phyloP scores from a whole-genome alignment of 2,329 filamentous ascomycete species.

The Aspergillus sp. region DNA sequence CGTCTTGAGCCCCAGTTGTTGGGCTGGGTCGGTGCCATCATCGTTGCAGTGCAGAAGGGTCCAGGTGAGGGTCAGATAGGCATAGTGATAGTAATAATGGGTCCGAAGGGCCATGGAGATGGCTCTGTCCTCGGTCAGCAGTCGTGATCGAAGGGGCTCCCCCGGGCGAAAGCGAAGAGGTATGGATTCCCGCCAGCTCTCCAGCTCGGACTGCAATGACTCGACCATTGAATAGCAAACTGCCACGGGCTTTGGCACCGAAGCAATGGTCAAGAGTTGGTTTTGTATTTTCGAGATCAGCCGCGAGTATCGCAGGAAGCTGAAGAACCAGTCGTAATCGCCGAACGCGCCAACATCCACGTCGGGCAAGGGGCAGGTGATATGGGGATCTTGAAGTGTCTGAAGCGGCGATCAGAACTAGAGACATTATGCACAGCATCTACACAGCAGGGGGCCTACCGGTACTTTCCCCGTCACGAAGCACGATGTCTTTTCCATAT shows the following conservation, averaged over 20 bases:
- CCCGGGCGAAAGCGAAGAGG: slow-evolving; percentile 33
- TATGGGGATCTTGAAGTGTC: slow-evolving; percentile 38
- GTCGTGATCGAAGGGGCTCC: slow-evolving; percentile 20
- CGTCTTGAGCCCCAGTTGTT: slow-evolving; percentile 15
- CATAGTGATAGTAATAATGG: slow-evolving; percentile 34
- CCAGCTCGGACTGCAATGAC: slow-evolving; percentile 27
- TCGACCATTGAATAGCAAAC: slow-evolving; percentile 19
- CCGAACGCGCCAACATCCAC: slow-evolving; percentile 33
- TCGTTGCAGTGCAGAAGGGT: slow-evolving; percentile 24
- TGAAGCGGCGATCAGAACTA: slow-evolving; percentile 10
- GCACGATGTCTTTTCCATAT: slow-evolving; percentile 38
- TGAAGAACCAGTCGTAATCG: slow-evolving; percentile 39
- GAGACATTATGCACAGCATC: not conserved
- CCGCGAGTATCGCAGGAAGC: slow-evolving; percentile 31
- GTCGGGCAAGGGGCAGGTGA: slow-evolving; percentile 36
- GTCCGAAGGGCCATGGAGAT: slow-evolving; percentile 26
- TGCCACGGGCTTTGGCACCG: slow-evolving; percentile 11
- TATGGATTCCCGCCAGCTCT: slow-evolving; percentile 34
- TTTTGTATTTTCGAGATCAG: slow-evolving; percentile 35
- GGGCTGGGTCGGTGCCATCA: not conserved
- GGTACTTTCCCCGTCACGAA: slow-evolving; percentile 35
- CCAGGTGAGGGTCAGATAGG: slow-evolving; percentile 33
- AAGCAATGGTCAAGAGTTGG: slow-evolving; percentile 36
- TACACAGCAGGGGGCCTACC: slow-evolving; percentile 22
- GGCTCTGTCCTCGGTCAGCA: slow-evolving; percentile 4